Percentiles rank a stretch among this genome's conserved stretches.
Conservation (phyloP, 345 rosid genomes). For the Populus tremula region DNA sequence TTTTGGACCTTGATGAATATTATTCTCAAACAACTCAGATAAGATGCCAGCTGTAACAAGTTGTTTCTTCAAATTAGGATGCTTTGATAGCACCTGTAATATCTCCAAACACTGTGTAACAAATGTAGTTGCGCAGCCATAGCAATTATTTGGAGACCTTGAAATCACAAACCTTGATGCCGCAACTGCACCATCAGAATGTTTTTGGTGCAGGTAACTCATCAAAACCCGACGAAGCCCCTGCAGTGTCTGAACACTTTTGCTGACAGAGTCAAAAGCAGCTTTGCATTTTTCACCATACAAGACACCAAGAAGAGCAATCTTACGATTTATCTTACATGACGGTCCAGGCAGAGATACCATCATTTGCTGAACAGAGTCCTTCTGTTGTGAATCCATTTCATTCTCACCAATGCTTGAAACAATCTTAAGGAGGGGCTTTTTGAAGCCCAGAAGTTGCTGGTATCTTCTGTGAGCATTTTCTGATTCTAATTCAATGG, state of each 20-base stretch:
- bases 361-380: conserved; percentile 99
- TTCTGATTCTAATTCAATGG: conserved; percentile 97
- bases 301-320: conserved; percentile 95
- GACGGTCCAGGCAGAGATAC: conserved; percentile 97
- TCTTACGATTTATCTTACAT: conserved; percentile 94
- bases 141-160: conserved; percentile 87
- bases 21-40: conserved; percentile 88
- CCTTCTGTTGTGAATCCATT: conserved; percentile 98
- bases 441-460: conserved; percentile 97
- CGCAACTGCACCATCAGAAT: conserved; percentile 51
- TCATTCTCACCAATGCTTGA: conserved; percentile 98
- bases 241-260: conserved; percentile 97
- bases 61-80: conserved; percentile 74
- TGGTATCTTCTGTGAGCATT: conserved; percentile 99
- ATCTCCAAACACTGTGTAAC: conserved; percentile 93
- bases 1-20: conserved; percentile 98
- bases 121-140: conserved; percentile 94
- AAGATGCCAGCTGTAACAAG: conserved; percentile 87
- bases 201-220: conserved; percentile 94
- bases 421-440: conserved; percentile 95
- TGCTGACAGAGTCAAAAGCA: conserved; percentile 99
- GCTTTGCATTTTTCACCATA: conserved; percentile 99
- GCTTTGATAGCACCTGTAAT: conserved; percentile 78
- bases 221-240: conserved; percentile 95
- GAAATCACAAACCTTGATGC: conserved; percentile 82